Evolutionary conservation across 257 asterid genomes (phyloP).

Genomic region (Nicotiana noctiflora): DNA sequence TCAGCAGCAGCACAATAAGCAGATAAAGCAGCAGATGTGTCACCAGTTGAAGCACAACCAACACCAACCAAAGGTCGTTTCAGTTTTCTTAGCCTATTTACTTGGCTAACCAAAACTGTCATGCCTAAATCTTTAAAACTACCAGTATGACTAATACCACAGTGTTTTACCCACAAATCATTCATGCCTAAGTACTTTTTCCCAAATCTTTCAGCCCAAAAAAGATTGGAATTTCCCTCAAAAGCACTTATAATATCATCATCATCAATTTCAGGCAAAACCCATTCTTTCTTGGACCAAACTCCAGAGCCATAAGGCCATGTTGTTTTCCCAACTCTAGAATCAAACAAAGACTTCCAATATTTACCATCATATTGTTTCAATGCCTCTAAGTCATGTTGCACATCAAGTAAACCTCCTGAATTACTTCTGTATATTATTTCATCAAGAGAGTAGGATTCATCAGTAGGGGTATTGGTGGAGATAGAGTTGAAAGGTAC

Average conservation of each 20-base stretch:
- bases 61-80: constrained; percentile 38
- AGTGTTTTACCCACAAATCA: constrained; percentile 55
- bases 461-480: constrained; percentile 26
- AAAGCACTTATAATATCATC: constrained; percentile 56
- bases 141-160: constrained; percentile 59
- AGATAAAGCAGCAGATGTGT: constrained; percentile 57
- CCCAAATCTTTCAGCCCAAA: constrained; percentile 55
- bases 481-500: constrained; percentile 46
- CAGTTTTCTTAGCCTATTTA: constrained; percentile 42
- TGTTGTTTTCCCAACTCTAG: constrained; percentile 46
- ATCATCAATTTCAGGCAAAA: constrained; percentile 34
- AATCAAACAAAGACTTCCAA: constrained; percentile 52
- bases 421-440: constrained; percentile 48
- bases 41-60: constrained; percentile 66
- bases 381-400: constrained; percentile 48
- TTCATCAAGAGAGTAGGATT: constrained; percentile 58
- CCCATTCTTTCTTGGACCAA: constrained; percentile 67
- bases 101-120: constrained; percentile 60
- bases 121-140: constrained; percentile 57
- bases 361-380: constrained; percentile 44
- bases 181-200: constrained; percentile 33
- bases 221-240: constrained; percentile 50
- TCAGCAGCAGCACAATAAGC: constrained; percentile 49
- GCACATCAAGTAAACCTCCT: constrained; percentile 61
- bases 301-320: constrained; percentile 74